Evolutionary conservation across 1,284 basidiomycete species (phyloP).

Genomic region (Melampsora americana): DNA sequence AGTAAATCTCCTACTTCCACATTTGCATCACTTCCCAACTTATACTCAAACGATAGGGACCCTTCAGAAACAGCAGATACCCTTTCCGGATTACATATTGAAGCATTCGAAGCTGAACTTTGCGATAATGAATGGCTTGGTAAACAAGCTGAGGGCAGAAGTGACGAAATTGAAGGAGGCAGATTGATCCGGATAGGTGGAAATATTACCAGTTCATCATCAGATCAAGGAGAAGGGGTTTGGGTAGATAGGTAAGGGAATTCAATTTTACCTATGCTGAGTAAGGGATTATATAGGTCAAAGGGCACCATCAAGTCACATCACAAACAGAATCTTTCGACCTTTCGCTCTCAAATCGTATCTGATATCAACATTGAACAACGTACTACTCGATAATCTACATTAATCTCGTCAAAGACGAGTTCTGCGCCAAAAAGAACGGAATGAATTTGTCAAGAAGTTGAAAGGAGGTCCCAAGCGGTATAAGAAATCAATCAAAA

Average conservation of each 20-base stretch:
- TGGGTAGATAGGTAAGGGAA: conserved; percentile 37
- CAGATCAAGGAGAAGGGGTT: background rate
- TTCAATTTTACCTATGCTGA: background rate
- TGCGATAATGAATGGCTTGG: conserved; percentile 8
- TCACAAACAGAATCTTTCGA: background rate
- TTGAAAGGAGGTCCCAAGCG: too few species aligned
- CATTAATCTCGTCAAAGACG: too few species aligned
- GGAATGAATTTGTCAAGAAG: too few species aligned
- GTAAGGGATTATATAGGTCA: too few species aligned
- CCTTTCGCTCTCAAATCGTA: background rate
- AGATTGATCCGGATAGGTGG: conserved; percentile 18
- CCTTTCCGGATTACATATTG: background rate
- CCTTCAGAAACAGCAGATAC: background rate
- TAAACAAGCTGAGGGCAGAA: conserved; percentile 3
- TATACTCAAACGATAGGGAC: background rate
- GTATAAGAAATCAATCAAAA: too few species aligned
- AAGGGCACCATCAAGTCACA: background rate
- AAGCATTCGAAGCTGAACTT: conserved; percentile 29
- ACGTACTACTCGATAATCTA: too few species aligned
- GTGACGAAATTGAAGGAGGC: conserved; percentile 13
- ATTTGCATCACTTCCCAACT: background rate
- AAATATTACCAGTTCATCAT: background rate
- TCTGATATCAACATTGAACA: too few species aligned
- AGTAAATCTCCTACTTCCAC: background rate
- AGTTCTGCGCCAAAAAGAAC: too few species aligned